These are phyloP conservation scores for Amorphotheca resinae DNA, from an alignment of 495 filamentous ascomycete species.

Conservation along the genomic window DNA sequence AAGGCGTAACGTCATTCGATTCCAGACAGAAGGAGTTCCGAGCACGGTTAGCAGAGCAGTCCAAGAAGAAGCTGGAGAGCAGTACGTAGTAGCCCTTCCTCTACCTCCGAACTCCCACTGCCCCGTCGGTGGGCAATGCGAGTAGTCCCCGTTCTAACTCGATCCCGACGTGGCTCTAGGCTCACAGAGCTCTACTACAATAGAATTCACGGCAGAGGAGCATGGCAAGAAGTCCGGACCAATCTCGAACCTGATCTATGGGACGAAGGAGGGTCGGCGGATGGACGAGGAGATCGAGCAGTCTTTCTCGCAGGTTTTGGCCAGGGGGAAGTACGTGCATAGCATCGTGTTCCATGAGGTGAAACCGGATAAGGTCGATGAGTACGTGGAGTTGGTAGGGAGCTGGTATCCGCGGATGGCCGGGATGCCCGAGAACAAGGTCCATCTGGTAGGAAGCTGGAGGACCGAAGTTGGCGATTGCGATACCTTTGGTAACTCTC, in stretches of 20 bases:
- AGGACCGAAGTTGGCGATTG: slow-evolving; percentile 96
- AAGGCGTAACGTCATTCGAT: slow-evolving; percentile 61
- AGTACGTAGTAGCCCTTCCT: slow-evolving; percentile 51
- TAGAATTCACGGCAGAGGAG: slow-evolving; percentile 36
- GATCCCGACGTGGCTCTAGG: slow-evolving; percentile 42
- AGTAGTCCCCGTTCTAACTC: slow-evolving; percentile 23
- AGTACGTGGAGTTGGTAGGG: slow-evolving; percentile 88
- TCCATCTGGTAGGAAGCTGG: slow-evolving; percentile 96
- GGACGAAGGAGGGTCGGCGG: slow-evolving; percentile 84
- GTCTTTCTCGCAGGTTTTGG: slow-evolving; percentile 85
- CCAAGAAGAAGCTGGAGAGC: slow-evolving; percentile 57
- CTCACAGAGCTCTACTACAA: slow-evolving; percentile 47
- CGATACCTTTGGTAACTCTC: slow-evolving; percentile 76
- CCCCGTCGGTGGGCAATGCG: slow-evolving; percentile 44
- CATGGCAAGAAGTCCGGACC: slow-evolving; percentile 32
- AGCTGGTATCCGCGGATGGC: slow-evolving; percentile 87
- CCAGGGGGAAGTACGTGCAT: slow-evolving; percentile 95
- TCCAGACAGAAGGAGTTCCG: slow-evolving; percentile 75
- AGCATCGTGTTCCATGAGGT: slow-evolving; percentile 96
- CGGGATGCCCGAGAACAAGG: slow-evolving; percentile 66
- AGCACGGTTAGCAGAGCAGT: slow-evolving; percentile 60
- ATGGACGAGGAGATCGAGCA: slow-evolving; percentile 90
- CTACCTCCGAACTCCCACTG: slow-evolving; percentile 32
- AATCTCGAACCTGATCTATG: slow-evolving; percentile 72
- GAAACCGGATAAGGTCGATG: slow-evolving; percentile 87